These are phyloP conservation scores for Acephala macrosclerotiorum DNA, from an alignment of 2,329 filamentous ascomycete genomes.

Conservation along the genomic window DNA sequence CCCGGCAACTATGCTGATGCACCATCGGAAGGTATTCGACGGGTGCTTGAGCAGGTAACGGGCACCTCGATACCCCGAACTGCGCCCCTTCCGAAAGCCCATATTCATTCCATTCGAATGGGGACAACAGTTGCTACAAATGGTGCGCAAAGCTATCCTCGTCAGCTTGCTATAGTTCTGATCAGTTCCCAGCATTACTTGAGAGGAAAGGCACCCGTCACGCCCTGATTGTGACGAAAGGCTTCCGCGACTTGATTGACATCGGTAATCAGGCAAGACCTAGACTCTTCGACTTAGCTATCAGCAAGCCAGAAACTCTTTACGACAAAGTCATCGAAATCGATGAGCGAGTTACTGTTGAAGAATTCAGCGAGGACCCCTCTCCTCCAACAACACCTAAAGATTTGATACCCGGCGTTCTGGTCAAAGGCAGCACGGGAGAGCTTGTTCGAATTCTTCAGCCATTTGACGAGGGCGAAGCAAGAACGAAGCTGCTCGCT, in stretches of 20 bases:
- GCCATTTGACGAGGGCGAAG: conserved; percentile 59
- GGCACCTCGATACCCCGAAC: conserved; percentile 66
- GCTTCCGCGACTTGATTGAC: conserved; percentile 72
- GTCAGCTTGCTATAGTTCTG: not conserved
- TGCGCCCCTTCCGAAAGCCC: conserved; percentile 66
- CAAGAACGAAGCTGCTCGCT: conserved; percentile 56
- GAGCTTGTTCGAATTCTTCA: not conserved
- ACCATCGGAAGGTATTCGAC: conserved; percentile 71
- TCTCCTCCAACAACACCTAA: not conserved
- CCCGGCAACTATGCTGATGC: conserved; percentile 72
- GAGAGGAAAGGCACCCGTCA: conserved; percentile 76
- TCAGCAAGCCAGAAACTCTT: conserved; percentile 1
- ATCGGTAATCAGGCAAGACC: conserved; percentile 77
- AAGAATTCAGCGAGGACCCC: not conserved
- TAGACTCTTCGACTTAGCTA: conserved; percentile 58
- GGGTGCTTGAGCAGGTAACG: conserved; percentile 66
- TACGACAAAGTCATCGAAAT: conserved; percentile 7
- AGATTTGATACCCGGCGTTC: not conserved
- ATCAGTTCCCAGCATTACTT: conserved; percentile 54
- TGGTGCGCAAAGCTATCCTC: conserved; percentile 40
- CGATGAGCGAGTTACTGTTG: conserved; percentile 1
- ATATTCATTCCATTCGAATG: conserved; percentile 72
- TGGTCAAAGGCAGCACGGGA: conserved; percentile 3
- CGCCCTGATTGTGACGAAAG: conserved; percentile 73
- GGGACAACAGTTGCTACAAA: conserved; percentile 82